Percentiles rank a stretch among this genome's conserved stretches.
Conservation (phyloP, 2,329 filamentous ascomycete species). For the Microcera coccophila region DNA sequence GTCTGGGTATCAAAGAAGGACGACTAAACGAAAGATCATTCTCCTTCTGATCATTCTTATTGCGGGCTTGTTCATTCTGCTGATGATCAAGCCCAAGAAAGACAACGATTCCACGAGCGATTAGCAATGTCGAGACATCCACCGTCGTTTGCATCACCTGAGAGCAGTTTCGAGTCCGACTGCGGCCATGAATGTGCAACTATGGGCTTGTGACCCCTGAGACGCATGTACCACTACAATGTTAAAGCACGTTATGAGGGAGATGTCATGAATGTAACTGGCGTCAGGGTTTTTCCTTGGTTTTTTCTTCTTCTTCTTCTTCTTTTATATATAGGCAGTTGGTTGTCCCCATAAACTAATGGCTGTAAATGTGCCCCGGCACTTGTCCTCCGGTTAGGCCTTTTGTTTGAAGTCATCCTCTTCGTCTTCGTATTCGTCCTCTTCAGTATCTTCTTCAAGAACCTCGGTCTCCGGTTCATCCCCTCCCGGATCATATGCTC, state of each 20-base stretch:
- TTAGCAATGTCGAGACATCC: conserved; percentile 14
- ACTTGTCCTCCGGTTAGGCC: too few species aligned
- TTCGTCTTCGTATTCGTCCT: not conserved
- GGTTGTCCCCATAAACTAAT: too few species aligned
- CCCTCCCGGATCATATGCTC: conserved; percentile 23
- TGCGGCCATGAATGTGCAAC: not conserved
- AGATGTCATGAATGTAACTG: conserved; percentile 22
- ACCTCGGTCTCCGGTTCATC: not conserved
- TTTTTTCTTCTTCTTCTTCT: conserved; percentile 18
- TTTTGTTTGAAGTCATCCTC: too few species aligned
- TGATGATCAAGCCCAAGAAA: conserved; percentile 74
- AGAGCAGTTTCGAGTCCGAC: too few species aligned
- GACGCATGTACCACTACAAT: conserved; percentile 30
- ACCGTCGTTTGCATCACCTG: conserved; percentile 8
- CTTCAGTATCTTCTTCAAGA: conserved; percentile 6
- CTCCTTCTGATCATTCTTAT: conserved; percentile 82
- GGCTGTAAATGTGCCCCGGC: too few species aligned
- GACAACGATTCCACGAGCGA: conserved; percentile 20
- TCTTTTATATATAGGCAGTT: conserved; percentile 15
- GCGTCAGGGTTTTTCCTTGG: conserved; percentile 27
- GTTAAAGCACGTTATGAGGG: conserved; percentile 26
- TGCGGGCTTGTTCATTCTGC: conserved; percentile 78
- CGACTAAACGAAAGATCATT: conserved; percentile 89
- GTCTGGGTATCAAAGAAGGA: conserved; percentile 81
- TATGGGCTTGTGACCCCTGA: not conserved